phyloP scores from a whole-genome alignment of 75 land plant genomes.

The Larix kaempferi region DNA sequence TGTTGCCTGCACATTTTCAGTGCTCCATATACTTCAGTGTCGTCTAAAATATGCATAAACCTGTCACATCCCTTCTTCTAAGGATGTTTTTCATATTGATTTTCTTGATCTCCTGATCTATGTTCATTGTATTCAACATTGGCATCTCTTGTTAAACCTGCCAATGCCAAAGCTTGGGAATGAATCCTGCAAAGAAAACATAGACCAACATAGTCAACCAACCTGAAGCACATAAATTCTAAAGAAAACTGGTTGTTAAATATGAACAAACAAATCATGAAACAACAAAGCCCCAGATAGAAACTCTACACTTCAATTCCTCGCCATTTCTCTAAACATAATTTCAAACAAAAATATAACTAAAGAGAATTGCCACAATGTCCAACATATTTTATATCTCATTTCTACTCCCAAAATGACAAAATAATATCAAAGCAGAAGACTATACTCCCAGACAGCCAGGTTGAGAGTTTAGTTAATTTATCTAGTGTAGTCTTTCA shows the following conservation, averaged over 20 bases:
- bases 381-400: too few relatives aligned
- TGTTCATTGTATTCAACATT: slow-evolving; percentile 76
- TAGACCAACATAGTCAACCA: neutral
- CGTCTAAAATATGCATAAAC: neutral
- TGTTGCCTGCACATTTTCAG: neutral
- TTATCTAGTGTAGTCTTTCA: too few relatives aligned
- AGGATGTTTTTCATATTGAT: slow-evolving; percentile 31
- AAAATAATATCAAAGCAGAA: too few relatives aligned
- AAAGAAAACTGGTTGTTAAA: neutral
- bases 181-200: slow-evolving; percentile 45
- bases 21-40: neutral
- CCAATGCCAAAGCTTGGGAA: slow-evolving; percentile 77
- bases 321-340: too few relatives aligned
- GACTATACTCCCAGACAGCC: too few relatives aligned
- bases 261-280: neutral
- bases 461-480: too few relatives aligned
- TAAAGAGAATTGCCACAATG: too few relatives aligned
- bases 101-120: slow-evolving; percentile 36
- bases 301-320: too few relatives aligned
- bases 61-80: neutral
- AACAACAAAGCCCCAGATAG: neutral
- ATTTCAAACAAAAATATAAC: too few relatives aligned
- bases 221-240: neutral
- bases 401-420: too few relatives aligned
- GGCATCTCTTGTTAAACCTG: slow-evolving; percentile 73